Evolutionary conservation across 2,329 filamentous ascomycete species (phyloP).

Genomic region (Xylariaceae sp.): DNA sequence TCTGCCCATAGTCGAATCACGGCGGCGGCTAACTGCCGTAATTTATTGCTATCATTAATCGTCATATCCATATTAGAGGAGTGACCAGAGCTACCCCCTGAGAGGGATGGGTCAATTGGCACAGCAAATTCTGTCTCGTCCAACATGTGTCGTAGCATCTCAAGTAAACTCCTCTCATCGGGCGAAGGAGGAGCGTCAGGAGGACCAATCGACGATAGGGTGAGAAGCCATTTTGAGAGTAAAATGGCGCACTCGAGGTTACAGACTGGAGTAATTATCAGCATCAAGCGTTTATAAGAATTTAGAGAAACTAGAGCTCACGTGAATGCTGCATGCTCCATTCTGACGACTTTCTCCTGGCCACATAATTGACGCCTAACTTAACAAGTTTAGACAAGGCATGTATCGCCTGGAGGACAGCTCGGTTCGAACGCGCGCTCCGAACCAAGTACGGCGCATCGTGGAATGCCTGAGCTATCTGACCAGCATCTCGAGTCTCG

Average conservation of each 20-base stretch:
- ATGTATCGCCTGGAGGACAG: constrained; percentile 62
- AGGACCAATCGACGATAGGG: constrained; percentile 46
- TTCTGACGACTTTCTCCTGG: constrained; percentile 54
- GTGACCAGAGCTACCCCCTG: constrained; percentile 35
- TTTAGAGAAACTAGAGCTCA: constrained; percentile 32
- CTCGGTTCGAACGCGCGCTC: constrained; percentile 54
- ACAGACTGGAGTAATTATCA: constrained; percentile 40
- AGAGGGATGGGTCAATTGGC: constrained; percentile 51
- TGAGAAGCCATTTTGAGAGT: constrained; percentile 56
- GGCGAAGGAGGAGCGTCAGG: constrained; percentile 44
- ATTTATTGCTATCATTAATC: constrained; percentile 44
- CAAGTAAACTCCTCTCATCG: constrained; percentile 51
- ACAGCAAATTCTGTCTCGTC: constrained; percentile 59
- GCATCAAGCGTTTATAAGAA: neutral
- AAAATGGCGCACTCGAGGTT: constrained; percentile 58
- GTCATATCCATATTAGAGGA: constrained; percentile 38
- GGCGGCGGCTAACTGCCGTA: constrained; percentile 51
- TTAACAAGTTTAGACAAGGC: constrained; percentile 63
- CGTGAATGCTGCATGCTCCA: constrained; percentile 59
- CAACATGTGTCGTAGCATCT: constrained; percentile 53
- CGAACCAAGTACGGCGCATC: constrained; percentile 54
- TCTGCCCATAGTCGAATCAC: constrained; percentile 57
- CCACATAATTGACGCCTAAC: constrained; percentile 56
- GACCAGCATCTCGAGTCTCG: constrained; percentile 57
- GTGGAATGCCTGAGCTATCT: constrained; percentile 56